Evolutionary conservation across 1,284 basidiomycete genomes (phyloP).

Genomic region (Sanghuangporus baumii): DNA sequence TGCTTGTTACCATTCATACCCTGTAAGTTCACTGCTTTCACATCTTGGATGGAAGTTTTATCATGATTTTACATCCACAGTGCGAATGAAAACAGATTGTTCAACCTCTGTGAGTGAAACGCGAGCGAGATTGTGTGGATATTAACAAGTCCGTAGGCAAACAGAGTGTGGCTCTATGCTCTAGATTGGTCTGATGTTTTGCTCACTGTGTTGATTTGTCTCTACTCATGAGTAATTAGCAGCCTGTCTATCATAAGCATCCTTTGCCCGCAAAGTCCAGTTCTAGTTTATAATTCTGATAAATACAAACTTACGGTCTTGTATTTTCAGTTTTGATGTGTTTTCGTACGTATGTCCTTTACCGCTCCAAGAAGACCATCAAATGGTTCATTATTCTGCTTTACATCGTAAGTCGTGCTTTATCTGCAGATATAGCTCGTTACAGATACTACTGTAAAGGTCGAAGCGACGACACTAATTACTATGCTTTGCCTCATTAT

Average conservation of each 20-base stretch:
- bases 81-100: neutral
- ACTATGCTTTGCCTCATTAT: too few relatives aligned
- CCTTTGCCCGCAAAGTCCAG: neutral
- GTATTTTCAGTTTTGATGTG: neutral
- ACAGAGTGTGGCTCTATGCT: neutral
- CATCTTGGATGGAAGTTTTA: too few relatives aligned
- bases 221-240: neutral
- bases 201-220: neutral
- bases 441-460: too few relatives aligned
- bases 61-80: neutral
- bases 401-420: neutral
- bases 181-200: neutral
- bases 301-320: neutral
- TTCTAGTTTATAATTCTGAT: neutral
- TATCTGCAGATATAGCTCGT: too few relatives aligned
- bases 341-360: neutral
- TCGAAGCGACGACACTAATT: too few relatives aligned
- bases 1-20: neutral
- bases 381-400: neutral
- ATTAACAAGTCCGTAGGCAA: neutral
- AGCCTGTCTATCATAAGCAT: neutral
- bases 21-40: neutral
- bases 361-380: neutral
- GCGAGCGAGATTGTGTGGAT: neutral
- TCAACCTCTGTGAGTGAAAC: neutral